Evolutionary conservation across 306 rosid species (phyloP).

Genomic region (Medicago ruthenica): DNA sequence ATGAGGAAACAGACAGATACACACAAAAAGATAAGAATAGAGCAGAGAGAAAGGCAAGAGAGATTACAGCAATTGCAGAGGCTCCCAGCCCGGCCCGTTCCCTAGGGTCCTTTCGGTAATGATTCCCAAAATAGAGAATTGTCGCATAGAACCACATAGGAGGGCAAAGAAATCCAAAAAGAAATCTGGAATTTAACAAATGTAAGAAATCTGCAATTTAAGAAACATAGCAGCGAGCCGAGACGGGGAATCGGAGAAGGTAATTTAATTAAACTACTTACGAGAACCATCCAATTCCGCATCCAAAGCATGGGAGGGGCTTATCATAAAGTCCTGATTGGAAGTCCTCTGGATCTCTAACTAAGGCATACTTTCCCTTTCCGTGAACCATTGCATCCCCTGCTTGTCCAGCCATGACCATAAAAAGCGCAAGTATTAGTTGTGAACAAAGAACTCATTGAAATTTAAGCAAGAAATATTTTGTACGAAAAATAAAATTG

Average conservation of each 20-base stretch:
- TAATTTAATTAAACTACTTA: constrained; percentile 51
- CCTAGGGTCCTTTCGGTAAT: constrained; percentile 92
- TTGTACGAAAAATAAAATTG: neutral
- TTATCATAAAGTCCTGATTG: constrained; percentile 79
- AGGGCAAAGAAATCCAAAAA: constrained; percentile 81
- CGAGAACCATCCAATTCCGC: constrained; percentile 99
- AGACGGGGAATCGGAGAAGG: constrained; percentile 25
- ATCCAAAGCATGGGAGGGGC: constrained; percentile 95
- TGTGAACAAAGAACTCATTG: neutral
- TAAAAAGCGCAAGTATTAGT: constrained; percentile 46
- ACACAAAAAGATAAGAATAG: neutral
- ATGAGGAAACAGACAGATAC: neutral
- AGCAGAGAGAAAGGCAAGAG: constrained; percentile 17
- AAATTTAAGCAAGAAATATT: constrained; percentile 13
- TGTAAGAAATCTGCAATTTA: constrained; percentile 64
- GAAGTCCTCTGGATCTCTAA: constrained; percentile 78
- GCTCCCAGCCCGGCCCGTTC: constrained; percentile 98
- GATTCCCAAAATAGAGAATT: constrained; percentile 78
- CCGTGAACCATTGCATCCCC: constrained; percentile 55
- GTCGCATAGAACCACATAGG: constrained; percentile 87
- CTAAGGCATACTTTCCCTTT: constrained; percentile 72
- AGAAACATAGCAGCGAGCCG: constrained; percentile 36
- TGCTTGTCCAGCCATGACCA: constrained; percentile 70
- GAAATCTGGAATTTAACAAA: constrained; percentile 68
- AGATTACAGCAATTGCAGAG: constrained; percentile 87